Evolutionary conservation across 2,329 filamentous ascomycete species (phyloP), one percentile per base, ranked within the genome.

Genomic region (Beauveria medogensis): DNA sequence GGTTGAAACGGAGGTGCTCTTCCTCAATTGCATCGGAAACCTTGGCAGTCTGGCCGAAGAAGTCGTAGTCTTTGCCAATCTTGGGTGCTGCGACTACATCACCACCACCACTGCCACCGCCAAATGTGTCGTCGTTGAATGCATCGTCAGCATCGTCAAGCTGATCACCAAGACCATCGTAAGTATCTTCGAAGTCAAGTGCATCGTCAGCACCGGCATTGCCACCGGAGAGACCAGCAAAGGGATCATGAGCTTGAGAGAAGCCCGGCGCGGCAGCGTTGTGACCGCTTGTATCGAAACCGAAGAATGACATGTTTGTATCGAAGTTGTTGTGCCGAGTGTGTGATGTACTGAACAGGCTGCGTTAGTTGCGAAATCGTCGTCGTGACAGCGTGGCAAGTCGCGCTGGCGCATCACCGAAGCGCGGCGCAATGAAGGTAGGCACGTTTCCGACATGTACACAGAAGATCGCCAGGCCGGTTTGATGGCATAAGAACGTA

Each of bases 101-200:
- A 40, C 74, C 75, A 62, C 78, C 81, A 61, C 74, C 75, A 63
- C 75, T 64, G 20, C 68, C 69, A 34, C 70, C 71, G 14, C 71
- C 70, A 71, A 99, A 99, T 2, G 94, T 99, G 72, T 97, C 94
- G 69, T 97, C 91, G 74, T 99, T 99, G 81, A 97, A 91, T 55
- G 84, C 91, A 78, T 99, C 94, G 69, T 93, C 90, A 22, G 90
- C 88, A 72, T 99, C 93, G 69, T 96, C 88, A 41, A 99, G 86
- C 73, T 90, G 86, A 70, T 96, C 90, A 61, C 92, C 94, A 46
- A 99, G 80, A 20, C 93, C 93, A 74, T 99, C 94, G 72, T 97
- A 97, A 43, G 93, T 97, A 71, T 99, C 92, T 69, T 99, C 94
- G 68, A 97, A 99, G 69, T 97, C 90, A 69, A 81, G 72, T 26